A percentile compares a stretch with the other conserved stretches of the same genome.
phyloP scores from a whole-genome alignment of 139 green algal genomes.

The Coccomyxa sp. region DNA sequence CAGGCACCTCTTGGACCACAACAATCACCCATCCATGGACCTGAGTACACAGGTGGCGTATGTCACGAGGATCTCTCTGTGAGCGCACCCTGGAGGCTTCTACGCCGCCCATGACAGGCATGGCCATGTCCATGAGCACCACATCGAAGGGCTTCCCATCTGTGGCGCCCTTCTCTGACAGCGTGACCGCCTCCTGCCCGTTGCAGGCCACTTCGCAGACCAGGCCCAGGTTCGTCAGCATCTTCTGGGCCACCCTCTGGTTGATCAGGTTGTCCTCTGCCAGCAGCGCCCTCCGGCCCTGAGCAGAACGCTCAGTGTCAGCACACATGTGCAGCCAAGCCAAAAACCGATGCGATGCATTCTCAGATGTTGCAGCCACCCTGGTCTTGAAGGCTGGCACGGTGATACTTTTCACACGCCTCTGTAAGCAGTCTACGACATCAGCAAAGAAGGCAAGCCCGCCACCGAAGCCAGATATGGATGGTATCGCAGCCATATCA shows the following conservation, averaged over 20 bases:
- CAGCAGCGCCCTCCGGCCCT: constrained; percentile 62
- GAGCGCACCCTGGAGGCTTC: constrained; percentile 52
- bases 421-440: no score
- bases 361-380: no score
- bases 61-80: neutral
- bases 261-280: constrained; percentile 91
- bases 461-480: no score
- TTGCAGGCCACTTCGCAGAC: constrained; percentile 56
- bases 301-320: neutral
- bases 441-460: no score
- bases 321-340: neutral
- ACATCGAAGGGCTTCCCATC: constrained; percentile 16
- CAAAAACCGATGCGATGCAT: no score
- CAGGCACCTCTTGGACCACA: neutral
- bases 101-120: constrained; percentile 89
- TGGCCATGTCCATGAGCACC: constrained; percentile 83
- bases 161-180: constrained; percentile 18
- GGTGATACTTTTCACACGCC: no score
- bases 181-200: constrained; percentile 61
- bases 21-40: neutral
- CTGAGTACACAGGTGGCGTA: neutral
- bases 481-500: no score
- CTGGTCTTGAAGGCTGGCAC: no score
- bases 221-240: constrained; percentile 66
- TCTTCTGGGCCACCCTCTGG: constrained; percentile 70